A percentile compares a stretch with the other conserved stretches of the same genome.
These are phyloP conservation scores for Pyricularia grisea DNA, from an alignment of 2,329 filamentous ascomycete genomes.

Conservation along the genomic window DNA sequence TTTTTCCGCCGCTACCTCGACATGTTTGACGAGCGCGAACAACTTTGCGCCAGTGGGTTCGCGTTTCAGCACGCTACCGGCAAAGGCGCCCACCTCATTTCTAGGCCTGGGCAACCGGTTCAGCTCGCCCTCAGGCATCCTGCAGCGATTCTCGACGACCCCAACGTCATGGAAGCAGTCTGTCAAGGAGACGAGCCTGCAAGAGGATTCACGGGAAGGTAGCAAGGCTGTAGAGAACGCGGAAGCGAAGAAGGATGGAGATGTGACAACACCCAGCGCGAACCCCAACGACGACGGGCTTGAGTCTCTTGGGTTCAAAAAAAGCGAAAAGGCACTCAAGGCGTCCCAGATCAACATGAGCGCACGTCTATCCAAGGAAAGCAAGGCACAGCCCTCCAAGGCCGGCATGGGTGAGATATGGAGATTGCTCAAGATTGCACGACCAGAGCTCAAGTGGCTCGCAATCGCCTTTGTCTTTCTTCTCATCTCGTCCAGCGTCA, in stretches of 20 bases:
- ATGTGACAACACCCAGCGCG: constrained; percentile 14
- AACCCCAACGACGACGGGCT: constrained; percentile 25
- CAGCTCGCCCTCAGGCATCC: constrained; percentile 10
- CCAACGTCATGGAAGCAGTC: constrained; percentile 10
- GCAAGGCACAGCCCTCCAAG: constrained; percentile 45
- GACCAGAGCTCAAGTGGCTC: constrained; percentile 73
- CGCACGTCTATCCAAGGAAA: constrained; percentile 79
- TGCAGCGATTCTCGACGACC: constrained; percentile 17
- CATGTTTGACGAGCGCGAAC: neutral
- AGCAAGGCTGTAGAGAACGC: constrained; percentile 8
- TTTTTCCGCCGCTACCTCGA: neutral
- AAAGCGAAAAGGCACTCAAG: constrained; percentile 75
- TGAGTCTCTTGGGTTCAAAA: constrained; percentile 41
- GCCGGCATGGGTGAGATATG: constrained; percentile 69
- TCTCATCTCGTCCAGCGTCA: constrained; percentile 81
- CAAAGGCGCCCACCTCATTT: neutral
- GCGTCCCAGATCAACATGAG: constrained; percentile 85
- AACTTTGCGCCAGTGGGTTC: neutral
- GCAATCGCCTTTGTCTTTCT: constrained; percentile 73
- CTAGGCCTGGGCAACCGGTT: constrained; percentile 5
- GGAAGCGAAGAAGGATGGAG: constrained; percentile 20
- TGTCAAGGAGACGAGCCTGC: constrained; percentile 1
- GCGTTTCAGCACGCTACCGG: neutral
- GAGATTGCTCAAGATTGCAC: constrained; percentile 81
- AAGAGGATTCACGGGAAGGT: neutral